These are phyloP conservation scores for Madurella mycetomatis DNA, from an alignment of 2,329 filamentous ascomycete species.

Conservation along the genomic window DNA sequence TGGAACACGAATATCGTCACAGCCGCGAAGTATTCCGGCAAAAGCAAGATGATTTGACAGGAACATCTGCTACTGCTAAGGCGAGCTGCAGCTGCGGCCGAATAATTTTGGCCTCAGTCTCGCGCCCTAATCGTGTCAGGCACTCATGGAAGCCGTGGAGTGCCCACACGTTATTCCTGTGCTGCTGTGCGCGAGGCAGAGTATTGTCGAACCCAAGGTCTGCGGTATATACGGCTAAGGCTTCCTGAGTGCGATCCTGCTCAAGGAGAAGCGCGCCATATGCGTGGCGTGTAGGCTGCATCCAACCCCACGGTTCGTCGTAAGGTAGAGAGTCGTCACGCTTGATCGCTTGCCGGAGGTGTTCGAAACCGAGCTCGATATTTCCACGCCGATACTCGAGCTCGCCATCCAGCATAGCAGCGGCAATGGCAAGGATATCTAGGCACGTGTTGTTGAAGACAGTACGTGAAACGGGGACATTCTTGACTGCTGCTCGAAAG, in stretches of 20 bases:
- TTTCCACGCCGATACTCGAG: slow-evolving; percentile 63
- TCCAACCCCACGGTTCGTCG: slow-evolving; percentile 76
- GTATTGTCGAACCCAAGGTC: slow-evolving; percentile 58
- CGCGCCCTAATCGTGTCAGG: slow-evolving; percentile 50
- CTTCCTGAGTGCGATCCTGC: slow-evolving; percentile 55
- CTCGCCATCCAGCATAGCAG: slow-evolving; percentile 69
- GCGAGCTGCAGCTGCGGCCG: slow-evolving; percentile 47
- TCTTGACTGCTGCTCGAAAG: slow-evolving; percentile 48
- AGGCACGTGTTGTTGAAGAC: slow-evolving; percentile 64
- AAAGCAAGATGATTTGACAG: slow-evolving; percentile 55
- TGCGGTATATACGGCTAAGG: slow-evolving; percentile 53
- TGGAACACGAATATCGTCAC: no score
- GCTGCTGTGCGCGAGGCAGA: slow-evolving; percentile 59
- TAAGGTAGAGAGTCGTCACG: slow-evolving; percentile 63
- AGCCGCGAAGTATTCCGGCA: slow-evolving; percentile 29
- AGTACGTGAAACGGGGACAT: slow-evolving; percentile 56
- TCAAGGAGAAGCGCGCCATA: slow-evolving; percentile 66
- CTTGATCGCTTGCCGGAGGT: slow-evolving; percentile 53
- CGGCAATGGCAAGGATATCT: slow-evolving; percentile 59
- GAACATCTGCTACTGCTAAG: slow-evolving; percentile 54
- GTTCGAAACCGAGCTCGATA: slow-evolving; percentile 53
- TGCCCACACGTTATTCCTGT: slow-evolving; percentile 72
- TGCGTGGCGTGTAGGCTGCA: slow-evolving; percentile 69
- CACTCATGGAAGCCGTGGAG: slow-evolving; percentile 71
- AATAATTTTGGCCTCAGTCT: slow-evolving; percentile 34